phyloP scores from a whole-genome alignment of 768 basidiomycete species.

The Lentinus brumalis region DNA sequence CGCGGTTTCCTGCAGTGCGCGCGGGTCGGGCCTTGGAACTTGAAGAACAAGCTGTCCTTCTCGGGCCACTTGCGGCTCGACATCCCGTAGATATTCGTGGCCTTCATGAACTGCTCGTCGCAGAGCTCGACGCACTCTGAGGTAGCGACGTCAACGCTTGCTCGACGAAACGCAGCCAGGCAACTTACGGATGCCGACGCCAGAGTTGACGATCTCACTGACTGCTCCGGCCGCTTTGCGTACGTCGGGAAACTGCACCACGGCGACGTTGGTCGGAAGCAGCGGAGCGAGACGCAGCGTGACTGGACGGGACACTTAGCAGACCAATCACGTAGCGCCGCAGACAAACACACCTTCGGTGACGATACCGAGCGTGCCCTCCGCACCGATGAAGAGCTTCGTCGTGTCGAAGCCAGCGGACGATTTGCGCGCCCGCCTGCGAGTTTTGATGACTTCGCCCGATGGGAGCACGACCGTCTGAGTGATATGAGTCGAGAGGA shows the following conservation, averaged over 20 bases:
- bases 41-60: constrained; percentile 80
- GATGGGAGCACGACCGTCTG: constrained; percentile 89
- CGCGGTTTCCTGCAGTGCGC: constrained; percentile 63
- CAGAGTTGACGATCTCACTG: constrained; percentile 65
- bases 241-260: constrained; percentile 80
- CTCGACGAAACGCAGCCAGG: background rate
- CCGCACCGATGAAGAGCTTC: constrained; percentile 85
- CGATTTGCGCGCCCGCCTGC: constrained; percentile 75
- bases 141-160: background rate
- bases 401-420: constrained; percentile 87
- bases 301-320: constrained; percentile 42
- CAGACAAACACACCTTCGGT: constrained; percentile 62
- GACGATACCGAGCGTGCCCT: constrained; percentile 82
- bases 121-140: constrained; percentile 84
- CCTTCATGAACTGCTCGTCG: constrained; percentile 69
- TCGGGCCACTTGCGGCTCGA: constrained; percentile 60
- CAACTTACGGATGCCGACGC: constrained; percentile 74
- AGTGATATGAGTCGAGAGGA: background rate
- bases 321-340: background rate
- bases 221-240: constrained; percentile 74
- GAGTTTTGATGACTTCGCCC: constrained; percentile 90
- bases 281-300: constrained; percentile 82
- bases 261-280: constrained; percentile 80
- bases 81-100: constrained; percentile 57
- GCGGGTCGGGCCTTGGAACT: constrained; percentile 66